These are phyloP conservation scores for Xylariaceae sp. DNA, from an alignment of 2,329 filamentous ascomycete species.

Conservation along the genomic window DNA sequence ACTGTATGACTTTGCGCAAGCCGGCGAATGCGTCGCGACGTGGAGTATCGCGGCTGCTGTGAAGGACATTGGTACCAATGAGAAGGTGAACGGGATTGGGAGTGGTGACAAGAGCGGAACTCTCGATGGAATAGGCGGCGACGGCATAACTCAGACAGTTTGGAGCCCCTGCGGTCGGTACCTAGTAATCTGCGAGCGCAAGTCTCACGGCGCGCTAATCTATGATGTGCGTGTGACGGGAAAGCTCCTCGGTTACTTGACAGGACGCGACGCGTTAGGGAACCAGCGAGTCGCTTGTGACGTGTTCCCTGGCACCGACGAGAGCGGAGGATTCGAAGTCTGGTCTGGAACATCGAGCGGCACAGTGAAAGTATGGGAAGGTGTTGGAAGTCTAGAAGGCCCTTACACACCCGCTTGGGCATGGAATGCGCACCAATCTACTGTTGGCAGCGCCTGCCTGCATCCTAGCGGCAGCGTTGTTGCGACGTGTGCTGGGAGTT, in stretches of 20 bases:
- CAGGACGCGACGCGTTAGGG: constrained; percentile 56
- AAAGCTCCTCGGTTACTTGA: constrained; percentile 60
- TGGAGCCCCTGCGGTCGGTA: constrained; percentile 72
- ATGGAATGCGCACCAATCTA: constrained; percentile 53
- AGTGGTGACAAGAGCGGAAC: constrained; percentile 25
- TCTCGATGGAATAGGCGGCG: constrained; percentile 57
- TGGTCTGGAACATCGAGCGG: constrained; percentile 67
- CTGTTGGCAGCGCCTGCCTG: constrained; percentile 57
- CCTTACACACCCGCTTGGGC: constrained; percentile 53
- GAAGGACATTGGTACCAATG: constrained; percentile 7
- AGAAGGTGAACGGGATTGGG: background rate
- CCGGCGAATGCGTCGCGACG: constrained; percentile 61
- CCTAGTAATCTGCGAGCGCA: constrained; percentile 67
- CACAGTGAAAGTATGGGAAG: constrained; percentile 64
- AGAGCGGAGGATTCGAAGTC: constrained; percentile 60
- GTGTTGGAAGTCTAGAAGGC: constrained; percentile 57
- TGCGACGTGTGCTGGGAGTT: constrained; percentile 64
- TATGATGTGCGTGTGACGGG: constrained; percentile 69
- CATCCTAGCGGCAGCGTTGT: constrained; percentile 62
- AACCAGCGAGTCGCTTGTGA: constrained; percentile 65
- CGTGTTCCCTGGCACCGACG: constrained; percentile 53
- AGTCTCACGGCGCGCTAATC: constrained; percentile 60
- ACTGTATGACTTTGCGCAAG: constrained; percentile 65
- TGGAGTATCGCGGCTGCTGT: constrained; percentile 66
- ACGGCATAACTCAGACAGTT: constrained; percentile 65